phyloP scores from a whole-genome alignment of 2,329 filamentous ascomycete genomes.

The Stemphylium lycopersici region DNA sequence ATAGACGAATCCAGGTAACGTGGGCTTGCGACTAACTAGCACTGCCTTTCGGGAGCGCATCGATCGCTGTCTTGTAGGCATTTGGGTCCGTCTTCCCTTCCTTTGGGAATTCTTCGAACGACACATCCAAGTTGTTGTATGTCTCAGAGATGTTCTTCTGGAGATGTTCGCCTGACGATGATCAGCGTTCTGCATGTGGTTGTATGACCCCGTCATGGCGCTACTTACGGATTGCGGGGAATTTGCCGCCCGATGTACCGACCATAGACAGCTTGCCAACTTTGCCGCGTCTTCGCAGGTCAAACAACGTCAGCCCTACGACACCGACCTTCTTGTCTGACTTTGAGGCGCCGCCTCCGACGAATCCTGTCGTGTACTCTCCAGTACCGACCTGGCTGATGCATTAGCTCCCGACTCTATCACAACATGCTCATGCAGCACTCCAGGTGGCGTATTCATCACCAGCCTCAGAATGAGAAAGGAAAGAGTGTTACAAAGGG shows the following conservation, averaged over 20 bases:
- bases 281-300: slow-evolving; percentile 85
- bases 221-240: slow-evolving; percentile 81
- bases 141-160: slow-evolving; percentile 84
- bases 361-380: slow-evolving; percentile 96
- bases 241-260: slow-evolving; percentile 86
- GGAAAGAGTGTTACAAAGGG: not conserved
- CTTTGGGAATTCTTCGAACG: slow-evolving; percentile 80
- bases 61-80: slow-evolving; percentile 87
- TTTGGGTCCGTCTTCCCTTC: slow-evolving; percentile 77
- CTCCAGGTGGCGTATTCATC: slow-evolving; percentile 15
- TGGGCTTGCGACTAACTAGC: slow-evolving; percentile 59
- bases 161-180: slow-evolving; percentile 73
- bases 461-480: slow-evolving; percentile 10
- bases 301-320: slow-evolving; percentile 87
- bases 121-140: slow-evolving; percentile 88
- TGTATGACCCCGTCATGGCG: not conserved
- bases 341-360: slow-evolving; percentile 78
- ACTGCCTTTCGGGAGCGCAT: slow-evolving; percentile 78
- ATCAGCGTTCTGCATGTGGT: slow-evolving; percentile 22
- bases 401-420: slow-evolving; percentile 15
- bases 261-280: slow-evolving; percentile 88
- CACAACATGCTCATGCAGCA: not conserved
- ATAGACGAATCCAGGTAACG: not conserved
- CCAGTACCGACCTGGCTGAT: slow-evolving; percentile 75
- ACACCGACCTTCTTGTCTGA: slow-evolving; percentile 98